Evolutionary conservation across 768 basidiomycete genomes (phyloP).

Genomic region (Rhodosporidiobolus sp.): DNA sequence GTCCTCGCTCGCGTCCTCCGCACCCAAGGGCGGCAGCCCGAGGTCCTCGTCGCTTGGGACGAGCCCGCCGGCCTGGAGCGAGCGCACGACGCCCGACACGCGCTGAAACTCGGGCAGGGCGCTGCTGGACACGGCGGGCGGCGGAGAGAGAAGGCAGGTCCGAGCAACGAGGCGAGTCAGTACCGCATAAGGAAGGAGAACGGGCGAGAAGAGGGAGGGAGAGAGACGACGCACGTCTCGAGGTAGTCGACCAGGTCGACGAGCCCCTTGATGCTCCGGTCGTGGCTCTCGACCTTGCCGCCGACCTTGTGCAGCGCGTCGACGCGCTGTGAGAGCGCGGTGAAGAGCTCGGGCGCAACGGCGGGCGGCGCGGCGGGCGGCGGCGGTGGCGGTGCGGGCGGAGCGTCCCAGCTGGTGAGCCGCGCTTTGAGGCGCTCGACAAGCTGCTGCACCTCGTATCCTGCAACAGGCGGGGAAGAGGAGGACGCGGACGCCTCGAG

Average conservation of each 20-base stretch:
- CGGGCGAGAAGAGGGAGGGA: neutral
- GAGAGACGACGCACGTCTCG: constrained; percentile 1
- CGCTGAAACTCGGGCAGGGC: neutral
- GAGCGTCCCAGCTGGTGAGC: too few relatives aligned
- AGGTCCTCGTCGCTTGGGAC: neutral
- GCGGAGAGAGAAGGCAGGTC: too few relatives aligned
- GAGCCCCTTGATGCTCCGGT: neutral
- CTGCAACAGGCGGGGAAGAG: neutral
- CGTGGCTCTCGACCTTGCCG: neutral
- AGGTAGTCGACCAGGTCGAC: neutral
- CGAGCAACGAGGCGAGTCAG: too few relatives aligned
- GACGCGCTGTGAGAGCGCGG: too few relatives aligned
- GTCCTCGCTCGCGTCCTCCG: neutral
- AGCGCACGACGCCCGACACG: neutral
- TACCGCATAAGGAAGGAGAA: neutral
- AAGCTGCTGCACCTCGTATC: neutral
- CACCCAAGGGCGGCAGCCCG: too few relatives aligned
- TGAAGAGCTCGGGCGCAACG: neutral
- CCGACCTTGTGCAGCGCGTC: neutral
- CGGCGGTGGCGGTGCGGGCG: too few relatives aligned
- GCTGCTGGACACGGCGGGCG: neutral
- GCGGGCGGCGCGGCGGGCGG: too few relatives aligned
- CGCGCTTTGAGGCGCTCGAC: neutral
- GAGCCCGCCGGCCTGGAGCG: neutral
- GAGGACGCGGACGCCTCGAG: neutral